A percentile compares a stretch with the other conserved stretches of the same genome.
phyloP scores from a whole-genome alignment of 495 filamentous ascomycete species.

The Trichoderma erinaceum region DNA sequence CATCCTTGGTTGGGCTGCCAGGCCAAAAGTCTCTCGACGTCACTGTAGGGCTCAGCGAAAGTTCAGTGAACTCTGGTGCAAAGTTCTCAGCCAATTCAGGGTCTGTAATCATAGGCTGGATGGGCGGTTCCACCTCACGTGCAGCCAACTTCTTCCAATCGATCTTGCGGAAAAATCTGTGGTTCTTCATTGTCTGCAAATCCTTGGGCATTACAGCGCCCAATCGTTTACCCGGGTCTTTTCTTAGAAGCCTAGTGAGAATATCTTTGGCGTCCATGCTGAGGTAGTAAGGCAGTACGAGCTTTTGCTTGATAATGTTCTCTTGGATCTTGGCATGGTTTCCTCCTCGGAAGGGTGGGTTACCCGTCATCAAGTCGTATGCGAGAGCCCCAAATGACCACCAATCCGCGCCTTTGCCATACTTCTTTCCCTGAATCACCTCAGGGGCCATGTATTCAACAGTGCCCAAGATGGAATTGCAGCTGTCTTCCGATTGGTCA shows the following conservation, averaged over 20 bases:
- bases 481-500: slow-evolving; percentile 58
- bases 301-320: slow-evolving; percentile 87
- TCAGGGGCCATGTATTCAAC: slow-evolving; percentile 99
- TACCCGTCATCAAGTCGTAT: slow-evolving; percentile 85
- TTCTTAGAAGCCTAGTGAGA: slow-evolving; percentile 77
- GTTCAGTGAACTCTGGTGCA: slow-evolving; percentile 73
- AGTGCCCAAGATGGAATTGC: slow-evolving; percentile 84
- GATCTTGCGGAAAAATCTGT: slow-evolving; percentile 94
- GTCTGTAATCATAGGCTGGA: slow-evolving; percentile 86
- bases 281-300: slow-evolving; percentile 80
- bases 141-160: slow-evolving; percentile 79
- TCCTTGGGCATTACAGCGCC: slow-evolving; percentile 87
- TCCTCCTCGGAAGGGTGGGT: slow-evolving; percentile 80
- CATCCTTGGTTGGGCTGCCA: slow-evolving; percentile 43
- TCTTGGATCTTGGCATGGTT: slow-evolving; percentile 90
- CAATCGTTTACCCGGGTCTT: slow-evolving; percentile 82
- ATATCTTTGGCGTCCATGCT: slow-evolving; percentile 87
- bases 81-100: slow-evolving; percentile 97
- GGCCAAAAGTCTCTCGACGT: slow-evolving; percentile 30
- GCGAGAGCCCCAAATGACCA: slow-evolving; percentile 94
- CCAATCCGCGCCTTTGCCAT: slow-evolving; percentile 94
- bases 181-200: slow-evolving; percentile 75
- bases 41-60: slow-evolving; percentile 70
- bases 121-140: slow-evolving; percentile 76
- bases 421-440: slow-evolving; percentile 74